Conservation (phyloP, 106 monocot species). For the Gastrodia elata region DNA sequence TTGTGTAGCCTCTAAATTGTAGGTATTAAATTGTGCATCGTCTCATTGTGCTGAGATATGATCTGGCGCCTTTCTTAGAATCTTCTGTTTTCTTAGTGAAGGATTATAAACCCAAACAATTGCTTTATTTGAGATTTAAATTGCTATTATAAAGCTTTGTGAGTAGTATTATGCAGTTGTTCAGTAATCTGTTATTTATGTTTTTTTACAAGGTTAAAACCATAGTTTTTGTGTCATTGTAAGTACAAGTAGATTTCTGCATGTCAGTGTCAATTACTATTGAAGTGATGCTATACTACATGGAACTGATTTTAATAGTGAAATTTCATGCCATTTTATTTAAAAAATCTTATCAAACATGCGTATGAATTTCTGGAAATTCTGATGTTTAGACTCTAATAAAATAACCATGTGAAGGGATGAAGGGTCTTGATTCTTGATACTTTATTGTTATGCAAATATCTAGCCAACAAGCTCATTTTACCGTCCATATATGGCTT, state of each 20-base stretch:
- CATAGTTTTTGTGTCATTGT: neutral
- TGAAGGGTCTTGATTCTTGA: neutral
- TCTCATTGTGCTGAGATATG: neutral
- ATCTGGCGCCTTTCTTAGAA: neutral
- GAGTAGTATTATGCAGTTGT: neutral
- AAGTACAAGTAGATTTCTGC: neutral
- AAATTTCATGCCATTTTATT: neutral
- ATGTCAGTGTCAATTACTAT: neutral
- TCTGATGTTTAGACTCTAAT: neutral
- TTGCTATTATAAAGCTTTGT: neutral
- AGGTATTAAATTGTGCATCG: no score
- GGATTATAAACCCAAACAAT: neutral
- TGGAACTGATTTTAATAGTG: neutral
- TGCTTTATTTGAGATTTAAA: neutral
- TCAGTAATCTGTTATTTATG: neutral
- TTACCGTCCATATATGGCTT: neutral
- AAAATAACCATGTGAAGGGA: neutral
- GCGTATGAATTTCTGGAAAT: neutral
- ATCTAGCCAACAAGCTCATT: neutral
- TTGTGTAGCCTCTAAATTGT: no score
- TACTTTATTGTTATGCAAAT: neutral
- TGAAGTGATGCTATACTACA: neutral
- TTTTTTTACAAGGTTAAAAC: neutral
- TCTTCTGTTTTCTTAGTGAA: neutral
- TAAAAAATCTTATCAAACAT: neutral